Percentiles rank a stretch among this genome's conserved stretches.
Conservation (phyloP, 306 rosid genomes). For the Heteromeles arbutifolia region DNA sequence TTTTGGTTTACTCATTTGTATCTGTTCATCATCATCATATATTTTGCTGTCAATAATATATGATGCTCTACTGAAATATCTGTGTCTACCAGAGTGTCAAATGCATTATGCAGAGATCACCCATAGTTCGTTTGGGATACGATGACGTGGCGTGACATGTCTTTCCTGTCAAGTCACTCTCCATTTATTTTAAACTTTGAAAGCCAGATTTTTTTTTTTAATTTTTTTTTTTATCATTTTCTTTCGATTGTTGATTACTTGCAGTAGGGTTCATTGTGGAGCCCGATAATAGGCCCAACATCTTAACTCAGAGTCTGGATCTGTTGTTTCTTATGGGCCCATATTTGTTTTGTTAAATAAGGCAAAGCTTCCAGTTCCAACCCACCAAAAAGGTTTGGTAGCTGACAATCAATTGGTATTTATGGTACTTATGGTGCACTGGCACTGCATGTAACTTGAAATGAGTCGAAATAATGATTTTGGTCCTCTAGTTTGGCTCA, state of each 20-base stretch:
- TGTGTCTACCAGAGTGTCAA: neutral
- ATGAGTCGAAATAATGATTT: neutral
- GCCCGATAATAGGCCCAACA: constrained; percentile 43
- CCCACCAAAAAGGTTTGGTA: constrained; percentile 19
- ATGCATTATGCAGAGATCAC: constrained; percentile 8
- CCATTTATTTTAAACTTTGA: constrained; percentile 34
- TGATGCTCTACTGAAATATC: neutral
- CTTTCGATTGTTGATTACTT: constrained; percentile 9
- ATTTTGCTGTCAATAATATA: neutral
- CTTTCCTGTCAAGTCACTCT: constrained; percentile 46
- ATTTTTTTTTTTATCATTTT: neutral
- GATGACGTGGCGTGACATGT: constrained; percentile 42
- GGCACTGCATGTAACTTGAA: constrained; percentile 9
- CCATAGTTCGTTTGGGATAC: constrained; percentile 14
- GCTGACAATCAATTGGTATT: constrained; percentile 4
- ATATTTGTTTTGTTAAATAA: constrained; percentile 21
- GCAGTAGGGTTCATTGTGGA: constrained; percentile 37
- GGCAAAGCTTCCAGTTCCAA: constrained; percentile 32
- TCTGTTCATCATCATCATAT: neutral
- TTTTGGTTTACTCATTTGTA: neutral
- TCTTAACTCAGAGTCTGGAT: constrained; percentile 23
- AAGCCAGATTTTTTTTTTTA: constrained; percentile 17
- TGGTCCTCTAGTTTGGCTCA: too few species aligned
- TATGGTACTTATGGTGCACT: neutral
- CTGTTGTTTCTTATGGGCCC: constrained; percentile 30